These are phyloP conservation scores for Omphalea diandra DNA, from an alignment of 441 rosid genomes.

Conservation along the genomic window DNA sequence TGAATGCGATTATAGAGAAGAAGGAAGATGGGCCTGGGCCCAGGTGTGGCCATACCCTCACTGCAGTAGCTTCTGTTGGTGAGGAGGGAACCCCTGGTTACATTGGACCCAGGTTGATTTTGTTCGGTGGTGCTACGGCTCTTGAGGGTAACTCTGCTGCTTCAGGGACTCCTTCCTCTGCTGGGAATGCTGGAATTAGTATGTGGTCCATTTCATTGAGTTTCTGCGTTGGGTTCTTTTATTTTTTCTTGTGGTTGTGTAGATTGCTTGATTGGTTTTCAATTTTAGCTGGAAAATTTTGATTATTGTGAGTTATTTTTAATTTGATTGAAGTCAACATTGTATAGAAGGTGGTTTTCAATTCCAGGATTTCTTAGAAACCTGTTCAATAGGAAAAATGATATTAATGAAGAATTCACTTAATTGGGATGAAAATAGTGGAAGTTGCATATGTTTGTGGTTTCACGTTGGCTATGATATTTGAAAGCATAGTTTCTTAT, in stretches of 20 bases:
- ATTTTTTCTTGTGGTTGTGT: neutral
- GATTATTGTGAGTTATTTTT: neutral
- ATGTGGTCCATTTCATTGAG: conserved; percentile 32
- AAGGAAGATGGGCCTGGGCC: conserved; percentile 96
- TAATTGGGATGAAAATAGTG: neutral
- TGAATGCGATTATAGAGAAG: conserved; percentile 77
- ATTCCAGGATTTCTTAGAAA: neutral
- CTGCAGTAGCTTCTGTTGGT: conserved; percentile 91
- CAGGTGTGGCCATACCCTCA: conserved; percentile 93
- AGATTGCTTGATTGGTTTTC: neutral
- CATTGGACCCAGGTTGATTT: conserved; percentile 83
- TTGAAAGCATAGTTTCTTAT: neutral
- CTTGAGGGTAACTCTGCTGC: conserved; percentile 94
- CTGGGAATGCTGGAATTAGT: conserved; percentile 98
- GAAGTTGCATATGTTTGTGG: neutral
- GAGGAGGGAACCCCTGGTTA: conserved; percentile 82
- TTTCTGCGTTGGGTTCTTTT: conserved; percentile 1
- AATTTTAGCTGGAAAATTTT: conserved; percentile 9
- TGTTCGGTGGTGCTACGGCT: conserved; percentile 97
- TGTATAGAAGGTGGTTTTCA: neutral
- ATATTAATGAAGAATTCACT: neutral
- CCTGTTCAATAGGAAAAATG: neutral
- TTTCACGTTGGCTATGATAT: neutral
- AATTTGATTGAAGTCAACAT: neutral
- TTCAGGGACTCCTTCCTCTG: conserved; percentile 85